Conservation (phyloP, 345 rosid species). For the Viola odorata region DNA sequence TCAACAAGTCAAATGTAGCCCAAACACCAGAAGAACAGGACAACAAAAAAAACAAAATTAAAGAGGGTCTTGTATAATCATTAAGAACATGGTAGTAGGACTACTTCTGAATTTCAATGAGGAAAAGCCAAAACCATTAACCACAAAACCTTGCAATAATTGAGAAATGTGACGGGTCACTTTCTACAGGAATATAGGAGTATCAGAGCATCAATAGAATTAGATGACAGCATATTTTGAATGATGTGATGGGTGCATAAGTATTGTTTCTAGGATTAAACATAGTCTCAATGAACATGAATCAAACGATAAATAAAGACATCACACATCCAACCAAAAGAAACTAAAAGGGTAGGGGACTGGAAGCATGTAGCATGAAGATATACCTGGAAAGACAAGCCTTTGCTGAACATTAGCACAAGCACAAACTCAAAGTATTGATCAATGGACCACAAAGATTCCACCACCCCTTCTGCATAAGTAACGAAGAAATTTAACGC, state of each 20-base stretch:
- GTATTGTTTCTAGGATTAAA: neutral
- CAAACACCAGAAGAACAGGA: too few species aligned
- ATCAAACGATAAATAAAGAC: neutral
- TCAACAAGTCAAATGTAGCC: neutral
- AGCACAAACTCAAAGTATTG: constrained; percentile 96
- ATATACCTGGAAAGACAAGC: constrained; percentile 87
- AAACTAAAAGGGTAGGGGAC: neutral
- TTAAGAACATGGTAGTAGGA: too few species aligned
- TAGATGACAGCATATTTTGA: neutral
- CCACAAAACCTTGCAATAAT: neutral
- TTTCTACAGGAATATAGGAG: neutral
- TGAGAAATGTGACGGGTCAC: neutral
- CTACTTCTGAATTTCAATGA: too few species aligned
- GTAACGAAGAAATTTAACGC: constrained; percentile 91
- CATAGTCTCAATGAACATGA: neutral
- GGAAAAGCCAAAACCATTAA: too few species aligned
- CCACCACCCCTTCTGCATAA: constrained; percentile 96
- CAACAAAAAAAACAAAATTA: too few species aligned
- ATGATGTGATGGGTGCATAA: neutral
- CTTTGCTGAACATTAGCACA: constrained; percentile 98
- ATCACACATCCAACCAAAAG: neutral
- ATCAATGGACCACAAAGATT: constrained; percentile 97
- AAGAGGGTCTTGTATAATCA: too few species aligned
- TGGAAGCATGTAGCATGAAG: constrained; percentile 1
- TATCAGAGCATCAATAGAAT: neutral